Base-by-base conservation (phyloP, 2,329 filamentous ascomycete species). In the Thermomyces lanuginosus region DNA sequence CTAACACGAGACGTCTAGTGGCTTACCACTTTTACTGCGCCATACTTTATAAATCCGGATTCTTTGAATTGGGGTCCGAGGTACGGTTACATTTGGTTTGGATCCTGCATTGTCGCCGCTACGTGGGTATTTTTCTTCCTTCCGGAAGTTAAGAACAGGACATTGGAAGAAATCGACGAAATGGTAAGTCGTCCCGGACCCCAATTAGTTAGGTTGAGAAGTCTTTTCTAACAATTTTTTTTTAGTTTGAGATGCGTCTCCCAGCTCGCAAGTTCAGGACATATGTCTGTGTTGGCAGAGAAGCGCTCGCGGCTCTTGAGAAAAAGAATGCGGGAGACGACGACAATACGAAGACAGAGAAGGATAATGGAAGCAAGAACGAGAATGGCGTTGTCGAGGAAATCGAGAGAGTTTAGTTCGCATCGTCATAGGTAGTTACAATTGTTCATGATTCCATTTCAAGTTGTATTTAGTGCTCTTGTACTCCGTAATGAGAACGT, bases 41-140 rank as follows among this genome's bases (percentile, higher is more conserved):
- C 65, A 0, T 69, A 70, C 38, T 71, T 71, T 37, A 70, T 72
- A 45, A 70, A 70, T 35, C 61, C 63, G 0, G 42, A 49, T 8
- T 44, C 59, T 1, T 43, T 72, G 20, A 60, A 63, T 36, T 72
- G 66, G 66, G 66, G 37, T 0, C 66, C 66, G 0, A 61, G 61
- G 32, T 69, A 70, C 27, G 60, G 65, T 2, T 70, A 64, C 36
- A 66, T 70, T 28, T 71, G 65, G 65, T 55, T 41, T 13, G 37
- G 35, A 8, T 41, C 38, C 6, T 39, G 35, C 22, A 28, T 41
- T 2, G 26, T 41, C n/a, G 28, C 33, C 7, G 38, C 38, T 14
- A 31, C 30, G 2, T 41, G 36, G 16, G 51, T 64, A 15, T 66
- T 53, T 37, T 53, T 64, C 31, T 68, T 53, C 44, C 44, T 68